Conservation (phyloP, 441 rosid species). For the Manihot esculenta region DNA sequence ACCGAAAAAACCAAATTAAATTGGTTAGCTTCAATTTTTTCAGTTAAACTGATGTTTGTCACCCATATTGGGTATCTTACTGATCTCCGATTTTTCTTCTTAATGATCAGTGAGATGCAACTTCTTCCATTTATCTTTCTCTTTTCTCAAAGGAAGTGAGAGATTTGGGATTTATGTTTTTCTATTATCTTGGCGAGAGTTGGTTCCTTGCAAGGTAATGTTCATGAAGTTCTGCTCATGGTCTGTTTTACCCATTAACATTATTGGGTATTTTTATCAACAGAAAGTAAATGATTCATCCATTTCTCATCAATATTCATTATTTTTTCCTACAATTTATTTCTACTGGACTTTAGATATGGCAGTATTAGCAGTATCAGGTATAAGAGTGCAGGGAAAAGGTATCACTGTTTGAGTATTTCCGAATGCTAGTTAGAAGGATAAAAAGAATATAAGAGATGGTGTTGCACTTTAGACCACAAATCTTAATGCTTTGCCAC, state of each 20-base stretch:
- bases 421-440: too few relatives aligned
- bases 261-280: not conserved
- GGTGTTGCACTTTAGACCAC: too few relatives aligned
- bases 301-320: not conserved
- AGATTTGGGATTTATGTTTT: slow-evolving; percentile 19
- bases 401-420: too few relatives aligned
- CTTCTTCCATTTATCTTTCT: not conserved
- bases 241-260: not conserved
- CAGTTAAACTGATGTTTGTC: too few relatives aligned
- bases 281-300: slow-evolving; percentile 3
- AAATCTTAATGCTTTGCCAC: too few relatives aligned
- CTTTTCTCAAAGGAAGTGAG: not conserved
- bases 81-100: too few relatives aligned
- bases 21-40: too few relatives aligned
- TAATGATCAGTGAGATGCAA: not conserved
- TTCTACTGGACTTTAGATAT: not conserved
- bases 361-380: too few relatives aligned
- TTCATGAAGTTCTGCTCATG: not conserved
- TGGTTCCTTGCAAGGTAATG: slow-evolving; percentile 73
- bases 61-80: too few relatives aligned
- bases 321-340: not conserved
- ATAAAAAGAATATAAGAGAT: too few relatives aligned
- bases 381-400: too few relatives aligned
- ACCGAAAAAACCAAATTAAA: too few relatives aligned
- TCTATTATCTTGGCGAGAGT: slow-evolving; percentile 57